A percentile compares a stretch with the other conserved stretches of the same genome.
phyloP scores from a whole-genome alignment of 208 protist species.

The Leptomonas pyrrhocoris region DNA sequence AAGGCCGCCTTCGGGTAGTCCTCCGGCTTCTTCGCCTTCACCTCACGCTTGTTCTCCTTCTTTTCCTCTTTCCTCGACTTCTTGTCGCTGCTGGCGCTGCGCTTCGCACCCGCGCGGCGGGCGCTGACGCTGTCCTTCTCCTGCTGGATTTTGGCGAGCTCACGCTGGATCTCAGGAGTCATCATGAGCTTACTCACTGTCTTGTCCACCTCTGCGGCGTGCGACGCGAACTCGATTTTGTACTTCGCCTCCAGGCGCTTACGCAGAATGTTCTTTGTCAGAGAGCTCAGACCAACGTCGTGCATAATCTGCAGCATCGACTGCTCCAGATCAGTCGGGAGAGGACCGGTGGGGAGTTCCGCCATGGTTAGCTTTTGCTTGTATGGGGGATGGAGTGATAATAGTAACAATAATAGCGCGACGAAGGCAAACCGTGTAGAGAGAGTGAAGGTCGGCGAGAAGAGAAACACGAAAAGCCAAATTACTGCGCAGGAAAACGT shows the following conservation, averaged over 20 bases:
- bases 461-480: not conserved
- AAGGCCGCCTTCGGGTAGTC: constrained; percentile 86
- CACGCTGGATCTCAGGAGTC: constrained; percentile 63
- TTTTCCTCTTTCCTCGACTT: constrained; percentile 31
- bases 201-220: constrained; percentile 43
- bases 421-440: not conserved
- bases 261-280: constrained; percentile 66
- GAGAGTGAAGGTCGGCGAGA: not conserved
- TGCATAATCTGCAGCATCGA: constrained; percentile 68
- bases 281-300: constrained; percentile 62
- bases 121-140: constrained; percentile 41
- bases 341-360: constrained; percentile 44
- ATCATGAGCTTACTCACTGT: constrained; percentile 53
- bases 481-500: too few relatives aligned
- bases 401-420: constrained; percentile 10
- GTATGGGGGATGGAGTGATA: not conserved
- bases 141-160: constrained; percentile 67
- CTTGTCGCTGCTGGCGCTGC: constrained; percentile 31
- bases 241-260: constrained; percentile 72
- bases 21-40: constrained; percentile 77
- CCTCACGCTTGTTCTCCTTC: constrained; percentile 54
- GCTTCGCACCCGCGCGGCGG: constrained; percentile 56
- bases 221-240: constrained; percentile 68
- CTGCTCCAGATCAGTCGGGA: constrained; percentile 69
- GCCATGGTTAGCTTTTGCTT: constrained; percentile 28